phyloP scores from a whole-genome alignment of 331 rosid species.

The Rhamnella rubrinervis region DNA sequence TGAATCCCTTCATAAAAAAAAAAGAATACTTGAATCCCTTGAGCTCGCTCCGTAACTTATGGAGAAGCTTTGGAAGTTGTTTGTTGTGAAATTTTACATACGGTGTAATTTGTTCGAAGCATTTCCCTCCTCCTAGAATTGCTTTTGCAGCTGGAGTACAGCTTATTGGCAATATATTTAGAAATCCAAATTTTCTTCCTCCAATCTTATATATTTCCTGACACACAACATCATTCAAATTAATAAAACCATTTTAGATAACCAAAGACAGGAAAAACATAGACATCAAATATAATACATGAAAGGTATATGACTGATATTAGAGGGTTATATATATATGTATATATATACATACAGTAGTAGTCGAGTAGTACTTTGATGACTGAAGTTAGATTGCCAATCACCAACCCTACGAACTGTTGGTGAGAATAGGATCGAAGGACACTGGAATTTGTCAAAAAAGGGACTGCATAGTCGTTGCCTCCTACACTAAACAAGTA shows the following conservation, averaged over 20 bases:
- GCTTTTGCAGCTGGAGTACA: slow-evolving; percentile 21
- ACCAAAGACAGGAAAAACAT: background rate
- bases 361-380: too few species aligned
- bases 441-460: slow-evolving; percentile 14
- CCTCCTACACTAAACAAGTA: slow-evolving; percentile 30
- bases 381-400: slow-evolving; percentile 17
- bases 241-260: background rate
- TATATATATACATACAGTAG: too few species aligned
- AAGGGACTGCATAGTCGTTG: slow-evolving; percentile 28
- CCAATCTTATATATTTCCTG: slow-evolving; percentile 36
- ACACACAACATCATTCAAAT: background rate
- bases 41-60: slow-evolving; percentile 10
- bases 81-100: slow-evolving; percentile 15
- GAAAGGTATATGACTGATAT: too few species aligned
- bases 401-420: slow-evolving; percentile 22
- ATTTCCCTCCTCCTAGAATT: background rate
- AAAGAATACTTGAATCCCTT: slow-evolving; percentile 26
- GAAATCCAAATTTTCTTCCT: slow-evolving; percentile 38
- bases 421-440: slow-evolving; percentile 15
- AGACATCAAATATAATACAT: too few species aligned
- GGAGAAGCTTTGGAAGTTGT: slow-evolving; percentile 19
- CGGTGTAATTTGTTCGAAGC: slow-evolving; percentile 20
- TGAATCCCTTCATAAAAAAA: slow-evolving; percentile 27
- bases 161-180: slow-evolving; percentile 16
- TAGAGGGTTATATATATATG: too few species aligned